A percentile compares a stretch with the other conserved stretches of the same genome.
Conservation (phyloP, 768 basidiomycete species). For the Exidia glandulosa region DNA sequence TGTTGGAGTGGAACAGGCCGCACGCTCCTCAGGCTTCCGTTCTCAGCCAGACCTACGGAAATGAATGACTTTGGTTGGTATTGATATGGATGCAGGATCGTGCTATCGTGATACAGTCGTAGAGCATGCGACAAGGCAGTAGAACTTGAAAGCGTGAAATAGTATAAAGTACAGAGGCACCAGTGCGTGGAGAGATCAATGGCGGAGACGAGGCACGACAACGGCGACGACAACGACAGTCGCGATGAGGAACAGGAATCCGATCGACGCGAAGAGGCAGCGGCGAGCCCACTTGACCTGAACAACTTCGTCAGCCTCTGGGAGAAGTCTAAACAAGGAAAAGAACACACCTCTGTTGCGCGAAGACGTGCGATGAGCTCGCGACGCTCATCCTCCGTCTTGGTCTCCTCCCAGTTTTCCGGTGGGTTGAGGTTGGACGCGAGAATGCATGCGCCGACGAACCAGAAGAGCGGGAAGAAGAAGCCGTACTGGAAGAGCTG, state of each 20-base stretch:
- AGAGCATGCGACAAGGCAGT: neutral
- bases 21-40: too few relatives aligned
- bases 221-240: neutral
- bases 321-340: too few relatives aligned
- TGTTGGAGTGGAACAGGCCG: too few relatives aligned
- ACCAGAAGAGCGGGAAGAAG: conserved; percentile 39
- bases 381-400: conserved; percentile 25
- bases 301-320: too few relatives aligned
- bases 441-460: conserved; percentile 28
- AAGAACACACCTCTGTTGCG: conserved; percentile 25
- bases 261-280: conserved; percentile 20
- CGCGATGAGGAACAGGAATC: conserved; percentile 10
- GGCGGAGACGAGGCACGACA: neutral
- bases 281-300: conserved; percentile 32
- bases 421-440: conserved; percentile 30
- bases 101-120: neutral
- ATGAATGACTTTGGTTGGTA: neutral
- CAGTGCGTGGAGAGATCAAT: neutral
- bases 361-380: conserved; percentile 23
- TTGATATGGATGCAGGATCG: neutral
- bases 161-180: neutral
- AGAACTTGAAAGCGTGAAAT: neutral
- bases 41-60: neutral
- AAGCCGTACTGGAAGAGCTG: conserved; percentile 42
- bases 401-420: conserved; percentile 23